These are phyloP conservation scores for Phellopilus nigrolimitatus DNA, from an alignment of 1,284 basidiomycete species.

Conservation along the genomic window DNA sequence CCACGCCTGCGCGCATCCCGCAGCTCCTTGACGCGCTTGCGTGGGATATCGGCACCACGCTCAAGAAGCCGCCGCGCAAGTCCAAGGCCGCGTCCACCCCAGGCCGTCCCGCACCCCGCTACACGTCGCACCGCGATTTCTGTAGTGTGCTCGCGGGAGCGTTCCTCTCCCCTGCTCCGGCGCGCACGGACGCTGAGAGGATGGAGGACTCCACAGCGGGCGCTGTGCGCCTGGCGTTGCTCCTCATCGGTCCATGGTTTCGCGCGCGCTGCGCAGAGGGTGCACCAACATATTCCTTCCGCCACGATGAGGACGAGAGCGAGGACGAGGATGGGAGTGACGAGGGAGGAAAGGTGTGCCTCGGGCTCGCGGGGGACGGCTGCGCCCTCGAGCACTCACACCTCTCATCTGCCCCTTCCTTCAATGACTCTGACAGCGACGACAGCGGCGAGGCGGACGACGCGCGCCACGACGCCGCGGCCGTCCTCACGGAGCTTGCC, in stretches of 20 bases:
- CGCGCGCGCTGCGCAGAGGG: slow-evolving; percentile 23
- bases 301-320: not conserved
- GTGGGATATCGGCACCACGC: slow-evolving; percentile 40
- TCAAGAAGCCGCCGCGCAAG: slow-evolving; percentile 7
- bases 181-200: slow-evolving; percentile 34
- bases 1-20: slow-evolving; percentile 1
- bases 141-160: slow-evolving; percentile 61
- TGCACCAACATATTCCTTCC: slow-evolving; percentile 11
- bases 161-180: slow-evolving; percentile 45
- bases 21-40: slow-evolving; percentile 42
- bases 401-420: not conserved
- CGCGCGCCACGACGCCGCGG: slow-evolving; percentile 7
- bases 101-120: slow-evolving; percentile 37
- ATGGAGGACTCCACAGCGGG: slow-evolving; percentile 61
- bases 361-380: slow-evolving; percentile 16
- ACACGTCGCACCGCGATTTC: slow-evolving; percentile 60
- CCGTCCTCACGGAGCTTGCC: slow-evolving; percentile 11
- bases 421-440: slow-evolving; percentile 2
- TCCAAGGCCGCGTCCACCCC: slow-evolving; percentile 1
- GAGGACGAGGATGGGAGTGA: slow-evolving; percentile 3
- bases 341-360: slow-evolving; percentile 2
- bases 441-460: slow-evolving; percentile 1
- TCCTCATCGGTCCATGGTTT: slow-evolving; percentile 66
- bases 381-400: slow-evolving; percentile 11
- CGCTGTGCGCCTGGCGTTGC: slow-evolving; percentile 59